These are phyloP conservation scores for Malus hybrid DNA, from an alignment of 331 rosid genomes.

Conservation along the genomic window DNA sequence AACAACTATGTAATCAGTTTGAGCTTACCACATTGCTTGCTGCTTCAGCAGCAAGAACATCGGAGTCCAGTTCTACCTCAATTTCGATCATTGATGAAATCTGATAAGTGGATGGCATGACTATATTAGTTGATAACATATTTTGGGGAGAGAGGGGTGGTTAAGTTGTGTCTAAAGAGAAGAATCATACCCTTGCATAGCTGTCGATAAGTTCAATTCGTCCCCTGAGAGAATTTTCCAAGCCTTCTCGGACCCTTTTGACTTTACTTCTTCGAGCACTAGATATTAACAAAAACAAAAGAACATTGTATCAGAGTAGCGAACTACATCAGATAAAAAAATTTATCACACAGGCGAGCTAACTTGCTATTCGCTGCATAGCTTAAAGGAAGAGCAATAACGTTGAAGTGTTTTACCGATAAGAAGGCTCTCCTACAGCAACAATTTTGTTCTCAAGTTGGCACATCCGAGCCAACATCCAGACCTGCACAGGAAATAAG, in stretches of 20 bases:
- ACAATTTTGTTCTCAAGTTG: conserved; percentile 92
- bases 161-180: not conserved
- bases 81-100: conserved; percentile 95
- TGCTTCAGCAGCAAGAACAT: conserved; percentile 87
- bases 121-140: conserved; percentile 10
- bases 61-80: conserved; percentile 91
- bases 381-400: not conserved
- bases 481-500: conserved; percentile 46
- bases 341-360: not conserved
- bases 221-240: conserved; percentile 74
- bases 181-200: conserved; percentile 71
- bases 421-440: conserved; percentile 91
- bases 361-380: not conserved
- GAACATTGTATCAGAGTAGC: conserved; percentile 5
- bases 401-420: conserved; percentile 46
- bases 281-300: conserved; percentile 13
- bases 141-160: not conserved
- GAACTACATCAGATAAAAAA: not conserved
- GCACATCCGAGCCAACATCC: conserved; percentile 98
- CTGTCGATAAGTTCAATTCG: conserved; percentile 80
- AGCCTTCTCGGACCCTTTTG: conserved; percentile 70
- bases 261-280: conserved; percentile 75
- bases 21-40: conserved; percentile 63
- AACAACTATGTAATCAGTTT: not conserved
- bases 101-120: conserved; percentile 29